These are phyloP conservation scores for Pouteria campechiana DNA, from an alignment of 179 eudicot species.

Conservation along the genomic window DNA sequence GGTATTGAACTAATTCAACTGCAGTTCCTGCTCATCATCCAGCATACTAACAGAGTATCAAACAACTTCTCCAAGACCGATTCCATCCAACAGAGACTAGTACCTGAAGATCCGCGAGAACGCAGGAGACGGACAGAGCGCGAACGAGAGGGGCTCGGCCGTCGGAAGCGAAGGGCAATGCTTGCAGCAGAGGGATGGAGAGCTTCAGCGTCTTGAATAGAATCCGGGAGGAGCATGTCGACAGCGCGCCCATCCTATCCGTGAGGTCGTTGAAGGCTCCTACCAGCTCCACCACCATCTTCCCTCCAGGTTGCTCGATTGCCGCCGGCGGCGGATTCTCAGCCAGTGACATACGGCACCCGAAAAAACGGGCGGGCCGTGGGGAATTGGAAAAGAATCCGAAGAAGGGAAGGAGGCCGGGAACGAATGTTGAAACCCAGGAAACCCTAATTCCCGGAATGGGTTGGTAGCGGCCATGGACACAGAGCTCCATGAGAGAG, in stretches of 20 bases:
- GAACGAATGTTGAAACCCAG: too few species aligned
- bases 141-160: conserved; percentile 60
- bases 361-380: not conserved
- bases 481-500: too few species aligned
- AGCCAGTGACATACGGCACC: not conserved
- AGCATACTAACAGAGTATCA: too few species aligned
- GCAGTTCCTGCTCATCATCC: too few species aligned
- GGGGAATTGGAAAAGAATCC: not conserved
- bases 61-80: too few species aligned
- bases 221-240: conserved; percentile 46
- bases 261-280: conserved; percentile 77
- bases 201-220: conserved; percentile 71
- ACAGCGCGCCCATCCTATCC: conserved; percentile 42
- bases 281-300: conserved; percentile 85
- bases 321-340: conserved; percentile 6
- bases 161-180: conserved; percentile 43
- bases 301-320: conserved; percentile 74
- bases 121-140: conserved; percentile 58
- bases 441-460: conserved; percentile 2
- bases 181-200: conserved; percentile 53
- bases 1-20: too few species aligned
- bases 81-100: too few species aligned
- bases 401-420: too few species aligned
- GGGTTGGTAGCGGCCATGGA: too few species aligned
- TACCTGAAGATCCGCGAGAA: conserved; percentile 97